Base-by-base conservation (phyloP, 768 basidiomycete species). In the Russula brevipes region DNA sequence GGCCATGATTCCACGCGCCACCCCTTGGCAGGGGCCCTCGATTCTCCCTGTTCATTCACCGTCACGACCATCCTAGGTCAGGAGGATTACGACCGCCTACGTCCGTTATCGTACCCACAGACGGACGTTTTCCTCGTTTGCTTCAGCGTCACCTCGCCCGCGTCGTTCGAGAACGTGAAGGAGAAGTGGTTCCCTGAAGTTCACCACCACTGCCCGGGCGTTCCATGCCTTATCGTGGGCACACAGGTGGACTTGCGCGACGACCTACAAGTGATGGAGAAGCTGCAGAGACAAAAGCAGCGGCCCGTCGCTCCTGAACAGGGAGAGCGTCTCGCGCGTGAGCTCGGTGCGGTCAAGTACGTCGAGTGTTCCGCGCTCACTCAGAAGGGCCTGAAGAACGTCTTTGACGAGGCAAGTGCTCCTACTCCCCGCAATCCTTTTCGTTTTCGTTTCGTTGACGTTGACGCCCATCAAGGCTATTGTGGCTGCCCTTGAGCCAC, bases 161-260 rank as follows among this genome's bases (percentile, higher is more conserved):
- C 97, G 35, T 96, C 94, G 53, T 99, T 98, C 73, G 97, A 99
- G 78, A 98, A 99, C 88, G 96, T 99, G 72, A 98, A 97, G 84
- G 97, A 99, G 79, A 99, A 99, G 76, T 99, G 97, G 97, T 97
- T 98, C 84, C 97, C 97, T 5, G 97, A 99, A 80, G 96, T 99
- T 58, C 95, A 95, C 74, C 97, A 98, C 74, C 97, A 99, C 73
- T 99, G 97, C 82, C 97, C 97, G 16, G 96, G 97, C 54, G 96
- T 98, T 61, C 95, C 96, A 69, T 98, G 96, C 83, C 86, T 99
- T 72, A 98, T 99, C 72, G 96, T 99, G 61, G 97, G 97, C 68
- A 99, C 97, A 53, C 97, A 99, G 79, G 82, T 97, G 73, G 97
- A 99, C 83, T 76, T 99, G 76, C 83, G 96, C 74, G 95, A 98